Base-by-base conservation (phyloP, 805 yeast species). In the Cyberlindnera bimundalis region DNA sequence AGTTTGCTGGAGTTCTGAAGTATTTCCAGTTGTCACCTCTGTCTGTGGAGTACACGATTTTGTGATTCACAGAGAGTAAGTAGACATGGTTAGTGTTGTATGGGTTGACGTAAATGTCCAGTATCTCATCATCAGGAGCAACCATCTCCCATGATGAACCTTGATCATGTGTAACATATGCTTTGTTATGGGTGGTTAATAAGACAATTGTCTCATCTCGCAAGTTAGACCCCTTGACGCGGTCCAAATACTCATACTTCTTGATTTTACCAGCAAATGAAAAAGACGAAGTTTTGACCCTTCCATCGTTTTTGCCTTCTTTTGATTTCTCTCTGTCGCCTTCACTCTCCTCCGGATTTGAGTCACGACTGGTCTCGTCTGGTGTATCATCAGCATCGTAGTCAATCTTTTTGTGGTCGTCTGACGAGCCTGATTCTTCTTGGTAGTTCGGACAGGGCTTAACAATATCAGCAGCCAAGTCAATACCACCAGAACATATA, bases 131-230 rank as follows among this genome's bases (percentile, higher is more conserved):
- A 16, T 48, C 56, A 36, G 60, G 59, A 6, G 60, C 44, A 26
- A 55, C 38, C 45, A 44, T 48, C 33, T 55, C 59, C 61, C 61
- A 56, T 9, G 57, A 43, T n/a, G 55, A 53, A 21, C 61, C 61
- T 36, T 56, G 61, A 58, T 88, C 80, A 51, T 74, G 81, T 0
- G 96, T 84, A 7, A 86, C 72, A 51, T 67, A 82, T 3, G 79
- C 73, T 5, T 66, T 65, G 33, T 74, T 68, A 11, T 69, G 65
- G 19, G 64, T 58, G 0, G 91, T 82, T 35, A 76, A 64, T 6
- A 85, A 62, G 13, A 91, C 56, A 7, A 91, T 58, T 0, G 89
- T 76, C 55, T 84, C 90, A 47, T 79, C 85, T 19, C 68, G 70
- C 36, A 63, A 43, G 2, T 68, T 64, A 2, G 75, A 55, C 10